phyloP scores from a whole-genome alignment of 345 rosid genomes.

The Salix viminalis region DNA sequence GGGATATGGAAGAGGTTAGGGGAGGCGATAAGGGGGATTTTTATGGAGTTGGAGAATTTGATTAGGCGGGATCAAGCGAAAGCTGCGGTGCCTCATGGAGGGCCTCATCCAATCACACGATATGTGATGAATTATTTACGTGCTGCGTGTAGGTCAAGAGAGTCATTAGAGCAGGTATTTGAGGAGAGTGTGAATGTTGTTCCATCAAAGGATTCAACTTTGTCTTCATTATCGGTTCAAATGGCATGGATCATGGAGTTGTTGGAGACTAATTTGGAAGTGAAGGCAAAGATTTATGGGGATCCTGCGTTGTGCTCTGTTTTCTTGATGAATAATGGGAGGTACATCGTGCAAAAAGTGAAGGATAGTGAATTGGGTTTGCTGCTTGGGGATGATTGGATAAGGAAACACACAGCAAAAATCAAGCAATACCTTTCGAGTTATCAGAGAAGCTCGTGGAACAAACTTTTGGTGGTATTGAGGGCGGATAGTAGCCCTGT shows the following conservation, averaged over 20 bases:
- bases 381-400: constrained; percentile 81
- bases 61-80: constrained; percentile 85
- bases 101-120: constrained; percentile 82
- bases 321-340: constrained; percentile 83
- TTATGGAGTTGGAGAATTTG: constrained; percentile 90
- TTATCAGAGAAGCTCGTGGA: constrained; percentile 79
- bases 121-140: constrained; percentile 86
- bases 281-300: constrained; percentile 67
- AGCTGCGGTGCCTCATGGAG: constrained; percentile 76
- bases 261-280: constrained; percentile 82
- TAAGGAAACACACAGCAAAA: constrained; percentile 72
- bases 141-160: constrained; percentile 73
- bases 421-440: constrained; percentile 47
- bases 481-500: constrained; percentile 43
- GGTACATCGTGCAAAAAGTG: constrained; percentile 83
- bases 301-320: constrained; percentile 58
- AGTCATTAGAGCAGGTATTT: constrained; percentile 71
- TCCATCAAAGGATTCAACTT: constrained; percentile 39
- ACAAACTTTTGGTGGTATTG: constrained; percentile 49
- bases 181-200: constrained; percentile 46
- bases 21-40: constrained; percentile 72
- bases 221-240: constrained; percentile 59
- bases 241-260: constrained; percentile 93
- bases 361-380: constrained; percentile 62
- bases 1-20: constrained; percentile 75